These are phyloP conservation scores for Parathielavia appendiculata DNA, from an alignment of 495 filamentous ascomycete species.

Conservation along the genomic window DNA sequence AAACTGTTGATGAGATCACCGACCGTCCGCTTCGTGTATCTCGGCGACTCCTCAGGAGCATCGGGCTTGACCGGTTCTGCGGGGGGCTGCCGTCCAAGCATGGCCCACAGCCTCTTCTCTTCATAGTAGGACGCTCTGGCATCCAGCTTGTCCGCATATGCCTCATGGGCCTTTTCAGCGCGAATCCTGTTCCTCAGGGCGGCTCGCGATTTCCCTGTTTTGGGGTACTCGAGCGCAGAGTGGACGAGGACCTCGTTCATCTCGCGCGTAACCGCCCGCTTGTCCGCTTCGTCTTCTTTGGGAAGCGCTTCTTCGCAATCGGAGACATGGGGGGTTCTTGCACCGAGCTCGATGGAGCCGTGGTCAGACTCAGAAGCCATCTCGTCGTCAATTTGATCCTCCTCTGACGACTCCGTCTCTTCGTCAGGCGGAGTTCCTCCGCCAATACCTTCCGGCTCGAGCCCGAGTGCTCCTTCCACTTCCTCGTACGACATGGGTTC, in stretches of 20 bases:
- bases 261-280: conserved; percentile 19
- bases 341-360: conserved; percentile 7
- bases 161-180: conserved; percentile 40
- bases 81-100: conserved; percentile 48
- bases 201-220: conserved; percentile 13
- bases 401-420: conserved; percentile 20
- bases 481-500: conserved; percentile 47
- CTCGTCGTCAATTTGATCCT: conserved; percentile 25
- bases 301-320: conserved; percentile 22
- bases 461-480: conserved; percentile 43
- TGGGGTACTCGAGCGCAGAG: conserved; percentile 24
- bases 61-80: conserved; percentile 53
- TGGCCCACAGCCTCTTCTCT: conserved; percentile 52
- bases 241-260: conserved; percentile 30
- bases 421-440: conserved; percentile 8
- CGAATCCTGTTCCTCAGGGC: conserved; percentile 28
- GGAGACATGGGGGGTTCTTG: not conserved
- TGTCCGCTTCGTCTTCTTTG: conserved; percentile 28
- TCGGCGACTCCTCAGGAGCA: not conserved
- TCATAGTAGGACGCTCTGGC: conserved; percentile 45
- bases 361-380: conserved; percentile 8
- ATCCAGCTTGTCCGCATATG: conserved; percentile 53
- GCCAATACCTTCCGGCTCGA: conserved; percentile 14
- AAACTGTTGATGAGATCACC: conserved; percentile 18
- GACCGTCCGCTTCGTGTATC: conserved; percentile 3